Evolutionary conservation across 225 moss, liverwort and hornwort genomes (phyloP).

Genomic region (Ulota crispa): DNA sequence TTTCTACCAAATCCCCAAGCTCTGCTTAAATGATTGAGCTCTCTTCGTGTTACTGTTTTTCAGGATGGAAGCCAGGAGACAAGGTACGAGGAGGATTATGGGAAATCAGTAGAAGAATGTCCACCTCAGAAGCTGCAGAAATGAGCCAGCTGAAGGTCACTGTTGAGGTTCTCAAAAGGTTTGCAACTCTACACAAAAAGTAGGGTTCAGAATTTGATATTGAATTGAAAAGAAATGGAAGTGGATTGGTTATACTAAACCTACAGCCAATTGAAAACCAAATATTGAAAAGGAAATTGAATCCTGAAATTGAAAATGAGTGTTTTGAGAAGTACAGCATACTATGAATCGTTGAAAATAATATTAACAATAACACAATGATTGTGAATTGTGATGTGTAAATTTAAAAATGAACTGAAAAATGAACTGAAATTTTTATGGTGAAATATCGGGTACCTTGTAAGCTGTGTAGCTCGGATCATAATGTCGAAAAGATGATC

Average conservation of each 20-base stretch:
- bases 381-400: background rate
- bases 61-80: slow-evolving; percentile 69
- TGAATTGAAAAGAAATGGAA: too few species aligned
- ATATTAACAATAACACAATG: background rate
- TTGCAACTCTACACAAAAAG: background rate
- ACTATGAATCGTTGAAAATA: background rate
- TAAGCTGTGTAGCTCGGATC: background rate
- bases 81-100: slow-evolving; percentile 46
- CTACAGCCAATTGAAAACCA: background rate
- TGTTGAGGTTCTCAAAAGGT: slow-evolving; percentile 55
- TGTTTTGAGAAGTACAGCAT: background rate
- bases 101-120: slow-evolving; percentile 44
- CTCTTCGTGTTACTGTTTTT: background rate
- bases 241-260: background rate
- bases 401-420: background rate
- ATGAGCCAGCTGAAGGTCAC: slow-evolving; percentile 60
- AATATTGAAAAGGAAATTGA: background rate
- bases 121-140: slow-evolving; percentile 55
- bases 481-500: background rate
- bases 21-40: background rate
- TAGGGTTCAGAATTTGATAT: background rate
- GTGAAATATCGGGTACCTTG: background rate
- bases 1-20: background rate
- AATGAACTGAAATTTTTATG: background rate
- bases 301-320: background rate